phyloP scores from a whole-genome alignment of 2,329 filamentous ascomycete species.

The Monilinia fructicola region DNA sequence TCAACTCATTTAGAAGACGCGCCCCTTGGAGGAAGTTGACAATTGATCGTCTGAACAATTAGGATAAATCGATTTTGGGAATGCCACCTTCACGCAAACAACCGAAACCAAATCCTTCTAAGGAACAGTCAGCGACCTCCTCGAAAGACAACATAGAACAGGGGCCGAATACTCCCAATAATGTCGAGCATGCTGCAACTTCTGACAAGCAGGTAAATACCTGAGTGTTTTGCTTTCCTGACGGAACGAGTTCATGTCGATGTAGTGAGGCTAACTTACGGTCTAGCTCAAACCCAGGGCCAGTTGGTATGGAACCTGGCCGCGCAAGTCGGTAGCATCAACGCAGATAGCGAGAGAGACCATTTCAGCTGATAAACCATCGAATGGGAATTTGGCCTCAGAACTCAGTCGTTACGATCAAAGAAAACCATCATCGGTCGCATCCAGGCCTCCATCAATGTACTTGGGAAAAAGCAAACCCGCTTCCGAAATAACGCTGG shows the following conservation, averaged over 20 bases:
- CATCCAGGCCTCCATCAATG: slow-evolving; percentile 39
- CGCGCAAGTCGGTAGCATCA: slow-evolving; percentile 53
- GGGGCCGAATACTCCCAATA: slow-evolving; percentile 9
- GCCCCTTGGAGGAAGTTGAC: slow-evolving; percentile 8
- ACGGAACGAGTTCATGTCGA: slow-evolving; percentile 7
- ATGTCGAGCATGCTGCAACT: slow-evolving; percentile 8
- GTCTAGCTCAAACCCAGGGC: slow-evolving; percentile 34
- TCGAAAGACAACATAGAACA: slow-evolving; percentile 26
- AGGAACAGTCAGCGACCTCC: slow-evolving; percentile 27
- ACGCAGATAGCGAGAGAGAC: slow-evolving; percentile 61
- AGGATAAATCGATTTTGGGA: slow-evolving; percentile 19
- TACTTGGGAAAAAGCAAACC: slow-evolving; percentile 40
- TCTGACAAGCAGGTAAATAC: slow-evolving; percentile 16
- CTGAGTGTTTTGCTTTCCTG: background rate
- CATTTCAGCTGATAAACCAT: slow-evolving; percentile 51
- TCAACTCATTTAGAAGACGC: slow-evolving; percentile 14
- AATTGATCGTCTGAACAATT: background rate
- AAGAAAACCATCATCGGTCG: slow-evolving; percentile 30
- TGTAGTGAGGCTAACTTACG: slow-evolving; percentile 20
- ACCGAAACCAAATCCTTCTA: slow-evolving; percentile 32
- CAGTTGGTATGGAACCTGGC: slow-evolving; percentile 65
- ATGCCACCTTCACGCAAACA: slow-evolving; percentile 38
- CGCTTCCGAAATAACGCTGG: slow-evolving; percentile 39
- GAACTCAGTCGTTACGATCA: slow-evolving; percentile 38
- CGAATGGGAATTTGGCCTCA: slow-evolving; percentile 33